Base-by-base conservation (phyloP, 2,329 filamentous ascomycete species). In the Fusarium papillatum region DNA sequence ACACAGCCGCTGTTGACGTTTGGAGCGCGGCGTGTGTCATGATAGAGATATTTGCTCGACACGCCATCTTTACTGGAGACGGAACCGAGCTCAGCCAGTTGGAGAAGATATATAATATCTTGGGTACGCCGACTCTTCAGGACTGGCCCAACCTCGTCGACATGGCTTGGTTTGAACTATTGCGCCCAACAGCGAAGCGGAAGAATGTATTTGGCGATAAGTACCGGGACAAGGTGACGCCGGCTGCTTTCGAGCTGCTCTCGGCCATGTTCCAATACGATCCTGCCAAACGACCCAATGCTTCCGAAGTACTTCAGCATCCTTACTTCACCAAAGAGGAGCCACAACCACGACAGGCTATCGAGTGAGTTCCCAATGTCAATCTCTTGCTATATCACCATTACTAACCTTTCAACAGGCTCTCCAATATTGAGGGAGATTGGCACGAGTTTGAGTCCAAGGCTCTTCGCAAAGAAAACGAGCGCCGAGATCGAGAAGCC, bases 361-460 rank as follows among this genome's bases (percentile, higher is more conserved):
- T 93, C 75, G 96, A 98, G 92, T 96, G 90, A 85, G 93, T 91
- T 63, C 19, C 66, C 36, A 46, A 16, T 24, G 53, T 39, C n/a
- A 38, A 55, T n/a, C 57, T 39, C 43, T 72, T 59, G 43, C 17
- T 36, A 16, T 43, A 24, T 34, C 36, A 50, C 16, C 29, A 39
- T 36, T 73, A 53, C 83, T 86, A 80, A 87, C 81, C 76, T 71
- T 79, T 14, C 57, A 66, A 43, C 74, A 95, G 94, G 80, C 90
- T 99, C 62, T 92, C 93, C 71, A 88, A 93, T 61, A 89, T 99
- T 36, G 92, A 97, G 79, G 97, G 97, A 26, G 97, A 99, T 80
- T 99, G 97, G 97, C 97, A 99, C 82, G 97, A 99, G 82, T 98
- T 98, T 80, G 97, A 99, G 86, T 98, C 95, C 68, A 99, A 99